A percentile compares a stretch with the other conserved stretches of the same genome.
These are phyloP conservation scores for Botryotinia globosa DNA, from an alignment of 2,329 filamentous ascomycete species.

Conservation along the genomic window DNA sequence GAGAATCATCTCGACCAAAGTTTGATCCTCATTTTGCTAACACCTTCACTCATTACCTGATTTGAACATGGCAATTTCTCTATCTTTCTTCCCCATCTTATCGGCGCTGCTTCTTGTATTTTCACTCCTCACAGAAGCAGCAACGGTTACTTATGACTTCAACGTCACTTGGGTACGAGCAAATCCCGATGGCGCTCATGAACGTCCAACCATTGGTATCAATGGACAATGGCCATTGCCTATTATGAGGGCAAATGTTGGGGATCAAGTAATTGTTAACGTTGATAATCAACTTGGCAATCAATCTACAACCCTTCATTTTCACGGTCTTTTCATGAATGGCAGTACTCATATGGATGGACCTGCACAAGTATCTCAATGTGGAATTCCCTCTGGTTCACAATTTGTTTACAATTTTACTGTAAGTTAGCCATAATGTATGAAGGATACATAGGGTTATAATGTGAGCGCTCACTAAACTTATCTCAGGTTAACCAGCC, in stretches of 20 bases:
- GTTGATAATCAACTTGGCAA: constrained; percentile 47
- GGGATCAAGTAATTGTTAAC: constrained; percentile 50
- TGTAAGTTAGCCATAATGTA: constrained; percentile 39
- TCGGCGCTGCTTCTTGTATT: constrained; percentile 34
- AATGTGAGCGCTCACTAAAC: constrained; percentile 36
- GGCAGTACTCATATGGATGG: constrained; percentile 69
- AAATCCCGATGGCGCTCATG: constrained; percentile 66
- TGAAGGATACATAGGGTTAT: not conserved
- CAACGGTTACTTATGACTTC: constrained; percentile 60
- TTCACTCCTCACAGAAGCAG: constrained; percentile 41
- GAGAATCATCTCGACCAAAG: not conserved
- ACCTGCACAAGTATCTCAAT: constrained; percentile 63
- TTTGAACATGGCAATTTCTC: constrained; percentile 43
- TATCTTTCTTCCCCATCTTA: constrained; percentile 44
- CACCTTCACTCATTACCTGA: not conserved
- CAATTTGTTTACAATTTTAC: constrained; percentile 68
- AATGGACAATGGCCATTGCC: constrained; percentile 76
- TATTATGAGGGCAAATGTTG: constrained; percentile 58
- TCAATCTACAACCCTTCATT: constrained; percentile 62
- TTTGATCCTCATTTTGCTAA: not conserved
- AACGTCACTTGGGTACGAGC: constrained; percentile 68
- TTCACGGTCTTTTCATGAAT: constrained; percentile 70
- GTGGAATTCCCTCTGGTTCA: constrained; percentile 60
- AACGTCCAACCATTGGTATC: constrained; percentile 70
- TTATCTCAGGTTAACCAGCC: constrained; percentile 52